Conservation (phyloP, 257 asterid species). For the Nicotiana sylvestris region DNA sequence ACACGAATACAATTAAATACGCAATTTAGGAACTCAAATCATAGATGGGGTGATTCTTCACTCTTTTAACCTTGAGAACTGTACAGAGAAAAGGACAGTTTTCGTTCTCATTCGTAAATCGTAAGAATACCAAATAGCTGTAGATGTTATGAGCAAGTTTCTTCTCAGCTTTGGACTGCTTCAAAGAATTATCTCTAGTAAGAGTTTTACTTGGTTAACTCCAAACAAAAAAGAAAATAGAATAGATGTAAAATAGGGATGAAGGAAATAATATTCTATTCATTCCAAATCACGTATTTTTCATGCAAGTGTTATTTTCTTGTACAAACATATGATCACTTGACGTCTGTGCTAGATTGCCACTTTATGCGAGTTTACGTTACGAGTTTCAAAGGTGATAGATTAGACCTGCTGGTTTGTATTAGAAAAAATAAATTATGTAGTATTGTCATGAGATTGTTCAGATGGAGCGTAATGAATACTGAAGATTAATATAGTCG, state of each 20-base stretch:
- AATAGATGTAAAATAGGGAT: not conserved
- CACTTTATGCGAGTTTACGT: not conserved
- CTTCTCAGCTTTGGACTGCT: not conserved
- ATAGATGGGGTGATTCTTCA: not conserved
- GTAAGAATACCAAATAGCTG: not conserved
- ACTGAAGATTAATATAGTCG: not conserved
- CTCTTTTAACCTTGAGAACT: not conserved
- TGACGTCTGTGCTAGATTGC: not conserved
- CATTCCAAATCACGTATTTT: not conserved
- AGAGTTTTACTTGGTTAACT: not conserved
- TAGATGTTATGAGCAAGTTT: not conserved
- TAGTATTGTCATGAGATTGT: not conserved
- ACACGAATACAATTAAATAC: not conserved
- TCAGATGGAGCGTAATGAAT: not conserved
- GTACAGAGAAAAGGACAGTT: not conserved
- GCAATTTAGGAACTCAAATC: not conserved
- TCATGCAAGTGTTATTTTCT: not conserved
- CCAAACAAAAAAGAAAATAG: not conserved
- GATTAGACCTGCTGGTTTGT: not conserved
- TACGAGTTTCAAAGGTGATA: not conserved
- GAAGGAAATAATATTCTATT: not conserved
- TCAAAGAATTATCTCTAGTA: not conserved
- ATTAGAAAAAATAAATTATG: not conserved
- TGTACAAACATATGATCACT: not conserved
- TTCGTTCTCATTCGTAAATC: not conserved